Evolutionary conservation across 2,329 filamentous ascomycete species (phyloP).

Genomic region (Hypoxylon sp.): DNA sequence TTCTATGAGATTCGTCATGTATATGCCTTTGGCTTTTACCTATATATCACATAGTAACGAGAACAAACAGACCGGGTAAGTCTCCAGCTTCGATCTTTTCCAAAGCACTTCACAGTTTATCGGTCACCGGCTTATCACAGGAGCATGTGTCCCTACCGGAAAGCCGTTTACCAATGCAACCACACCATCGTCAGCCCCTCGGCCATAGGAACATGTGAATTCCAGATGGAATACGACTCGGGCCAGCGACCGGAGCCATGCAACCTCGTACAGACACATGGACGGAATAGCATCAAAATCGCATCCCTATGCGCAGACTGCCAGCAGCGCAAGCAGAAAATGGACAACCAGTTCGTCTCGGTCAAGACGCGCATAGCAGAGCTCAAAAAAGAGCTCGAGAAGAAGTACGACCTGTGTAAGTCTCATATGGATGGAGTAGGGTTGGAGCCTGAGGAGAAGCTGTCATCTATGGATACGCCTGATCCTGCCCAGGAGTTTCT

Average conservation of each 20-base stretch:
- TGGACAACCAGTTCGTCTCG: constrained; percentile 28
- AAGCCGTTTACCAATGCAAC: constrained; percentile 50
- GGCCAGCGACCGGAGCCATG: constrained; percentile 39
- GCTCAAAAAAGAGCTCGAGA: constrained; percentile 37
- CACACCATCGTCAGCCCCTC: constrained; percentile 39
- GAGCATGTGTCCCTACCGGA: constrained; percentile 52
- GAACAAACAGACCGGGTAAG: constrained; percentile 8
- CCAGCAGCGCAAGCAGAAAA: constrained; percentile 19
- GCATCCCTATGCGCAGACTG: constrained; percentile 41
- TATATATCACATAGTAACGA: background rate
- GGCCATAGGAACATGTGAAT: constrained; percentile 38
- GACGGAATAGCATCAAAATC: constrained; percentile 40
- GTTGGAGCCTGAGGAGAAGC: constrained; percentile 18
- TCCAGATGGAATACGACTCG: constrained; percentile 36
- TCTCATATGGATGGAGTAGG: constrained; percentile 44
- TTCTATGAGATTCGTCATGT: background rate
- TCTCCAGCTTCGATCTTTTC: background rate
- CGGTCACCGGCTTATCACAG: background rate
- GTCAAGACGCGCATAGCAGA: constrained; percentile 40
- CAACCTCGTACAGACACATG: constrained; percentile 39
- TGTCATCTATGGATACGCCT: background rate
- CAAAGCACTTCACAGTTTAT: background rate
- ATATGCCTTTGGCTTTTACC: background rate
- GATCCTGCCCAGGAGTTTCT: constrained; percentile 42
- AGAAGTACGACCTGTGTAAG: constrained; percentile 44